These are phyloP conservation scores for Akanthomyces dipterigenus DNA, from an alignment of 2,329 filamentous ascomycete genomes.

Conservation along the genomic window DNA sequence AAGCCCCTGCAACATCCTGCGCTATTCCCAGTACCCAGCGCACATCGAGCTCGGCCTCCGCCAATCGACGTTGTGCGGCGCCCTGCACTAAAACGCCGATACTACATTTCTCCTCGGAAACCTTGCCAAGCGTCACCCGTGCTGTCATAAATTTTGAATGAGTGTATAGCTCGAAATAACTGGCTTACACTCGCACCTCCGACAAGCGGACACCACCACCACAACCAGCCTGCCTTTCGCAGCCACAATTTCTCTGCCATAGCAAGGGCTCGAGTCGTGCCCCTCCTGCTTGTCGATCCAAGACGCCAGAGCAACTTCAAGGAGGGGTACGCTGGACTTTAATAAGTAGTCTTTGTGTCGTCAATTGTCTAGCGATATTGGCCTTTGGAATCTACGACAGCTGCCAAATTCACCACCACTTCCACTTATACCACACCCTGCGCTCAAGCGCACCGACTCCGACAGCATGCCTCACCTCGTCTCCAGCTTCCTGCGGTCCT, in stretches of 20 bases:
- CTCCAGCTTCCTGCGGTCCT: constrained; percentile 49
- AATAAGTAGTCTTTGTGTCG: not conserved
- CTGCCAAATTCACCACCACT: not conserved
- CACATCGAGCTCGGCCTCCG: not conserved
- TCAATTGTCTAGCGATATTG: not conserved
- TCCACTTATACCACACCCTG: constrained; percentile 2
- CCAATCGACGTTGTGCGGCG: constrained; percentile 4
- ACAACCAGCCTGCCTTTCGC: not conserved
- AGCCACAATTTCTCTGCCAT: constrained; percentile 1
- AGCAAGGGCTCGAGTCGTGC: not conserved
- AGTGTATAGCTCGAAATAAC: not conserved
- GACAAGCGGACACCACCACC: not conserved
- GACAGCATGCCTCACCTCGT: constrained; percentile 51
- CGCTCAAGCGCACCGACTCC: not conserved
- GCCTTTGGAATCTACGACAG: not conserved
- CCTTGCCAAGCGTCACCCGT: not conserved
- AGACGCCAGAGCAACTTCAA: not conserved
- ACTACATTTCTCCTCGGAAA: not conserved
- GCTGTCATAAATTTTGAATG: not conserved
- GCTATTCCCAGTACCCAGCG: not conserved
- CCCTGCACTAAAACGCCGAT: not conserved
- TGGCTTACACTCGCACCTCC: not conserved
- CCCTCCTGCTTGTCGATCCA: constrained; percentile 7
- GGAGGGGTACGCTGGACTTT: constrained; percentile 8
- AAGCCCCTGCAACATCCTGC: not conserved